Percentiles rank a stretch among this genome's conserved stretches.
These are phyloP conservation scores for Pichia phayaonensis DNA, from an alignment of 805 yeast species.

Conservation along the genomic window DNA sequence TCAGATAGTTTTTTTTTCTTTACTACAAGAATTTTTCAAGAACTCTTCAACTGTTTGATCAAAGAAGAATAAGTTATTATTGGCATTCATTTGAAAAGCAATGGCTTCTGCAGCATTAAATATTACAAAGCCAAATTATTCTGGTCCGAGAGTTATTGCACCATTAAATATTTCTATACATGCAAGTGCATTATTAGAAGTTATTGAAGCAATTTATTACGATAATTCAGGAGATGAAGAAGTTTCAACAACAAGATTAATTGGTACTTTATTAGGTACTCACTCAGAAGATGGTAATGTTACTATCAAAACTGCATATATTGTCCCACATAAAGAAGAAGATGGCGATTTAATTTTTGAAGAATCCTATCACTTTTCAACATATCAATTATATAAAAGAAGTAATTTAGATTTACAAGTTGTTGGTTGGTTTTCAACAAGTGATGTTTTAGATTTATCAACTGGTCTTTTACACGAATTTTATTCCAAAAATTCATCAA, in stretches of 20 bases:
- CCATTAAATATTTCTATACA: constrained; percentile 52
- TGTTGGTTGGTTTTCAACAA: constrained; percentile 77
- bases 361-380: constrained; percentile 64
- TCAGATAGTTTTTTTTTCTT: not conserved
- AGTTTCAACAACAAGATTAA: constrained; percentile 47
- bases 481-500: constrained; percentile 68
- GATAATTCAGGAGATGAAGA: constrained; percentile 30
- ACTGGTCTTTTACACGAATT: constrained; percentile 77
- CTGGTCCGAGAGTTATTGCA: constrained; percentile 26
- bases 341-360: constrained; percentile 73
- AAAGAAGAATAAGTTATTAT: not conserved
- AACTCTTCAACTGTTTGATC: constrained; percentile 1
- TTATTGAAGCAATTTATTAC: constrained; percentile 63
- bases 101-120: constrained; percentile 25
- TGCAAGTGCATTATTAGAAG: constrained; percentile 66
- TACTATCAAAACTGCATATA: constrained; percentile 66
- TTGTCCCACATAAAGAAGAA: constrained; percentile 72
- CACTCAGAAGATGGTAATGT: constrained; percentile 79
- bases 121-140: constrained; percentile 41
- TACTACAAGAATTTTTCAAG: constrained; percentile 4
- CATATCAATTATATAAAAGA: constrained; percentile 64
- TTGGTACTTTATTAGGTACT: constrained; percentile 76
- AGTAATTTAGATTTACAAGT: constrained; percentile 73
- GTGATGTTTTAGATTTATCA: constrained; percentile 54
- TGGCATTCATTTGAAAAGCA: not conserved